Evolutionary conservation across 805 yeast species (phyloP).

Genomic region (Teunomyces gatunensis): DNA sequence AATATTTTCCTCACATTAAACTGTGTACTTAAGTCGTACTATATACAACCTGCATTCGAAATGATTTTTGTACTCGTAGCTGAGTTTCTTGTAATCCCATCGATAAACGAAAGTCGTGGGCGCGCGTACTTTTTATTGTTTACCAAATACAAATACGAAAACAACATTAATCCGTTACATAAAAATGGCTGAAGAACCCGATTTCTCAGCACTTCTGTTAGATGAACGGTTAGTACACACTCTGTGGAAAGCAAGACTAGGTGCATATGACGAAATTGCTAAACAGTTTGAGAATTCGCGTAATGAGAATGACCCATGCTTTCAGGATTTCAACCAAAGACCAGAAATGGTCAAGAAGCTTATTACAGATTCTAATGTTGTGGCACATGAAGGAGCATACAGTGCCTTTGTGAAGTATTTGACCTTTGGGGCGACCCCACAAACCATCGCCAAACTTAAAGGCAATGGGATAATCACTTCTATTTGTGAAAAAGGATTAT

Average conservation of each 20-base stretch:
- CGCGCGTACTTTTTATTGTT: not conserved
- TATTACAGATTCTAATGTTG: conserved; percentile 79
- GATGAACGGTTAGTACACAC: conserved; percentile 52
- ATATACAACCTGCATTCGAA: conserved; percentile 3
- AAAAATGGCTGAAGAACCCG: conserved; percentile 47
- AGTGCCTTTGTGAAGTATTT: conserved; percentile 52
- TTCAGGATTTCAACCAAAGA: conserved; percentile 46
- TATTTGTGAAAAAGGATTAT: conserved; percentile 78
- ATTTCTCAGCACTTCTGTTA: conserved; percentile 60
- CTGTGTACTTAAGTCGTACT: conserved; percentile 1
- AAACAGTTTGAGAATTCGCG: conserved; percentile 52
- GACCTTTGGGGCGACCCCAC: conserved; percentile 51
- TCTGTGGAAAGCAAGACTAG: conserved; percentile 80
- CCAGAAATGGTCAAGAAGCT: conserved; percentile 58
- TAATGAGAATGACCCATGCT: conserved; percentile 54
- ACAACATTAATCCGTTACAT: too few species aligned
- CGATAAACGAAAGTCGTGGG: not conserved
- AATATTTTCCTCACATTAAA: not conserved
- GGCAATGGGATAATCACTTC: conserved; percentile 40
- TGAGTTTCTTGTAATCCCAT: not conserved
- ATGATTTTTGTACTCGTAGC: too few species aligned
- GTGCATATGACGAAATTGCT: conserved; percentile 70
- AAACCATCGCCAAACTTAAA: conserved; percentile 41
- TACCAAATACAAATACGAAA: not conserved
- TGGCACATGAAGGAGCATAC: conserved; percentile 85